A percentile compares a stretch with the other conserved stretches of the same genome.
These are phyloP conservation scores for Lipomyces kockii DNA, from an alignment of 805 yeast genomes.

Conservation along the genomic window DNA sequence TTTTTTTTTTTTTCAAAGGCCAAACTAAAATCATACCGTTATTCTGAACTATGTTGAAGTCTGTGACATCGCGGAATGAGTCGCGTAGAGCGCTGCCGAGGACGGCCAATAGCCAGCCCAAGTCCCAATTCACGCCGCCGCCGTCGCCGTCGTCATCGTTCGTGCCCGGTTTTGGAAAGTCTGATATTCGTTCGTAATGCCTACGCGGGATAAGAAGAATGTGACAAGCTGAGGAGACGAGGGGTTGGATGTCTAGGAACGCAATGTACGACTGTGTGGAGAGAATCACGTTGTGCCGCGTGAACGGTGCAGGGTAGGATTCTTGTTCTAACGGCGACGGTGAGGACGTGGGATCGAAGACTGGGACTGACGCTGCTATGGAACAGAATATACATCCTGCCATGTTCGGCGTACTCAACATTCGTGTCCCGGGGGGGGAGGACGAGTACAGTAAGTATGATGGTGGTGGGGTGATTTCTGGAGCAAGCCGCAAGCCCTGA, in stretches of 20 bases:
- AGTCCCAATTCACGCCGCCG: conserved; percentile 23
- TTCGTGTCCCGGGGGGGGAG: not conserved
- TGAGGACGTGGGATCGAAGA: not conserved
- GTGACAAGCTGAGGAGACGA: conserved; percentile 46
- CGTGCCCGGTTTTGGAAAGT: conserved; percentile 39
- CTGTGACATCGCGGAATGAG: conserved; percentile 36
- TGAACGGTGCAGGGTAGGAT: not conserved
- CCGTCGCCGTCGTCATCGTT: conserved; percentile 6
- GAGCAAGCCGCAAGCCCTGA: no score
- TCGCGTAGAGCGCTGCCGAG: conserved; percentile 40
- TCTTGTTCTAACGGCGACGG: not conserved
- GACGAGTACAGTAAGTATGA: not conserved
- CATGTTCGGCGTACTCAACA: not conserved
- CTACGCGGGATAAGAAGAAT: conserved; percentile 46
- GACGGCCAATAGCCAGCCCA: conserved; percentile 41
- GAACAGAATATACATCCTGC: not conserved
- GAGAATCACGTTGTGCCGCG: conserved; percentile 12
- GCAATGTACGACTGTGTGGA: conserved; percentile 38
- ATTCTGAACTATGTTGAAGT: conserved; percentile 48
- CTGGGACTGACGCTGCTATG: not conserved
- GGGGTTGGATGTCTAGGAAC: conserved; percentile 48
- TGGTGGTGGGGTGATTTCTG: no score
- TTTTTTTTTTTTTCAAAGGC: no score
- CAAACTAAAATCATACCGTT: conserved; percentile 58
- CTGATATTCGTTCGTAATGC: conserved; percentile 42